Evolutionary conservation across 352 stramenopile genomes (phyloP), one percentile per base, ranked within the genome.

Genomic region (Phytopythium sindhum): DNA sequence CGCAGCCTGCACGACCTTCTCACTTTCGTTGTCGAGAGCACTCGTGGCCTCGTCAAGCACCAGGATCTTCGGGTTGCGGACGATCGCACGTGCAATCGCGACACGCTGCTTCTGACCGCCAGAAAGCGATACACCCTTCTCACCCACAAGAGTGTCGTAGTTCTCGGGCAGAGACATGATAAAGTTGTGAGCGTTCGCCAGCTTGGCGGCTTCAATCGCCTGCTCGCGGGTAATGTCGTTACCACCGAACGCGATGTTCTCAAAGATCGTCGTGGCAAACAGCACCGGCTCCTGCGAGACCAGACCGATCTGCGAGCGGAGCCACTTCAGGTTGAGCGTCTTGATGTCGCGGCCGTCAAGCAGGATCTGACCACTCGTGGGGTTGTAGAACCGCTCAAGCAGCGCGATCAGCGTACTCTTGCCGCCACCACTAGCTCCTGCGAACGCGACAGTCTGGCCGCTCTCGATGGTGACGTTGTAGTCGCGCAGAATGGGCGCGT

Each of bases 211-310:
- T 9, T n/a, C 77, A 81, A 66, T 90, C 23, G 90, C 81, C 65
- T 90, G 81, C 28, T 86, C 81, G 12, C 80, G 72, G 23, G 74
- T 90, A 39, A 83, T 83, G 60, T 75, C 69, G 19, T 74, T 74
- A 21, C 68, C 80, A 37, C 84, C 90, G 35, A 81, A 88, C 8
- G 71, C 69, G 63, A 99, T 96, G 65, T 98, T 98, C n/a, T 98
- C 81, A 4, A 68, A 59, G 57, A 98, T 96, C 1, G 78, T 91
- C n/a, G 74, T 83, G 17, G 87, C 86, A 69, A 97, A 98, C 23
- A 98, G 75, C 28, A 90, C 88, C n/a, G 91, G 88, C 59, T 97
- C 84, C 68, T 98, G 93, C 0, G 75, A 88, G 0, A 95, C 86
- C 0, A 96, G 63, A 9, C 84, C 73, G 33, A 85, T 90, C 61